Evolutionary conservation across 2,329 filamentous ascomycete genomes (phyloP), one percentile per base, ranked within the genome.

Genomic region (Chaetomiaceae sp.): DNA sequence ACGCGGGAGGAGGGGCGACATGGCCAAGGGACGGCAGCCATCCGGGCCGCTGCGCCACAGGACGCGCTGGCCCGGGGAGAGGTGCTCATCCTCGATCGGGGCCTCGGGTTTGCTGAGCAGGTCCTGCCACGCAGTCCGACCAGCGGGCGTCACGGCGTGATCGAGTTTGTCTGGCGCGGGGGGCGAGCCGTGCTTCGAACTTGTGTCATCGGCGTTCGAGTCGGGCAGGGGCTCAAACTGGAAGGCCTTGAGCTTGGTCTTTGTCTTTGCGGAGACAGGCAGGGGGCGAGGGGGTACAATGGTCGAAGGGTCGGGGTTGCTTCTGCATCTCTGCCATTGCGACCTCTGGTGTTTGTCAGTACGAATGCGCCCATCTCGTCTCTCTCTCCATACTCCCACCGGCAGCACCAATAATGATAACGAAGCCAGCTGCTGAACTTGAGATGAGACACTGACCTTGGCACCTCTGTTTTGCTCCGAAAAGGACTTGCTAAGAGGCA

Each of bases 51-150:
- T 76, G 55, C 82, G 73, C 83, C 83, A 86, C 23, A 77, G 69
- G 21, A 86, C 71, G 48, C 75, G 75, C 44, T 85, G 82, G 56
- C 78, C 78, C 3, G 83, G 83, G 12, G 82, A 84, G 14, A 74
- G 69, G 23, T 70, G 64, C 13, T 77, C 73, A 31, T 67, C 65
- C 16, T 65, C 62, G 30, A 50, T 53, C 12, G 56, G 51, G 5
- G 50, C 50, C 21, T 70, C 68, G 20, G 64, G 63, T 47, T 70
- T 70, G 52, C 75, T 76, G 56, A 81, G 72, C 35, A 85, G 68
- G 57, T 85, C 81, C 49, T 77, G 74, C 73, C 82, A 80, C 40
- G 76, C 74, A 47, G 83, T 63, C 47, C 74, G 74, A 44, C 71
- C 75, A 13, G 72, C 70, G 1, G 80, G 78, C 1, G 80, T 82